phyloP scores from a whole-genome alignment of 1,284 basidiomycete species.

The Somion occarium region DNA sequence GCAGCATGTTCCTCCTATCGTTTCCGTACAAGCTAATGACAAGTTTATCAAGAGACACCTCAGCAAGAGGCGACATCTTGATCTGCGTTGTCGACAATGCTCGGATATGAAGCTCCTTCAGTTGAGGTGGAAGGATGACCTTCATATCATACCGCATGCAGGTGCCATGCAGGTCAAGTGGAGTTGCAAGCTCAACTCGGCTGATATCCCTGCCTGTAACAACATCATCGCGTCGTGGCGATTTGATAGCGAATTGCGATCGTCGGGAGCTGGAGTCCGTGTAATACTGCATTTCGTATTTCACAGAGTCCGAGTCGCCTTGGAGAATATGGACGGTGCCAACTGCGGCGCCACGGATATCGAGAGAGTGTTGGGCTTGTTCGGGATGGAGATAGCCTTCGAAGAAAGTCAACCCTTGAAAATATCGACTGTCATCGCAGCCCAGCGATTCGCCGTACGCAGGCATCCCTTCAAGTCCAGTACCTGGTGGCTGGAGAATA shows the following conservation, averaged over 20 bases:
- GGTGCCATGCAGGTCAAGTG: conserved; percentile 11
- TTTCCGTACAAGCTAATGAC: conserved; percentile 37
- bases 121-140: conserved; percentile 42
- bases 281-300: conserved; percentile 44
- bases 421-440: conserved; percentile 38
- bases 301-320: conserved; percentile 36
- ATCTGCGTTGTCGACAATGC: conserved; percentile 41
- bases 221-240: conserved; percentile 27
- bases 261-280: conserved; percentile 37
- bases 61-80: conserved; percentile 41
- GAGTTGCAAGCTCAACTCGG: conserved; percentile 31
- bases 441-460: conserved; percentile 48
- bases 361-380: conserved; percentile 36
- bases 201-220: conserved; percentile 30
- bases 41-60: conserved; percentile 37
- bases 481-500: conserved; percentile 36
- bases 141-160: conserved; percentile 55
- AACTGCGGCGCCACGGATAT: conserved; percentile 43
- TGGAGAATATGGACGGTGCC: conserved; percentile 48
- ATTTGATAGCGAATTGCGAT: conserved; percentile 29
- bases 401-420: conserved; percentile 37
- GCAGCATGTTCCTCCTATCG: conserved; percentile 38
- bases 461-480: conserved; percentile 51
- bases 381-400: conserved; percentile 25
- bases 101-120: conserved; percentile 43